Conservation (phyloP, 2,329 filamentous ascomycete genomes). For the Beauveria caledonica region DNA sequence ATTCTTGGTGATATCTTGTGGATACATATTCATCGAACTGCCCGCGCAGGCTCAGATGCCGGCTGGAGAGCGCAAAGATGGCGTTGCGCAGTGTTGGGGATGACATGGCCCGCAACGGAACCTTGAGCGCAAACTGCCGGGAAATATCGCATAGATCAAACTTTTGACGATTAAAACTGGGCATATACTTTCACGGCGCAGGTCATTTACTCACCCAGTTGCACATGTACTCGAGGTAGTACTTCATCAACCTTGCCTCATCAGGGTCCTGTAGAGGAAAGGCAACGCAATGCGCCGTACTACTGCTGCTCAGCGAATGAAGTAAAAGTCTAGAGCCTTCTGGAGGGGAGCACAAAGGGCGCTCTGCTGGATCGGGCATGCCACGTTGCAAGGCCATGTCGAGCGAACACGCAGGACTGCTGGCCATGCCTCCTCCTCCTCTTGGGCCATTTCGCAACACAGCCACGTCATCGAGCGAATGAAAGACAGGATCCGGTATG, state of each 20-base stretch:
- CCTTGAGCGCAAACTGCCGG: background rate
- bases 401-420: background rate
- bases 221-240: background rate
- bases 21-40: slow-evolving; percentile 42
- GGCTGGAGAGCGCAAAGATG: slow-evolving; percentile 46
- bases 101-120: slow-evolving; percentile 31
- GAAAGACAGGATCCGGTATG: background rate
- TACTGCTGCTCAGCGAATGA: background rate
- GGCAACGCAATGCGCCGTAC: background rate
- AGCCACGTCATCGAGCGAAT: background rate
- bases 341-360: background rate
- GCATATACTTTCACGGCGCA: too few species aligned
- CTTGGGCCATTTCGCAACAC: background rate
- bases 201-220: slow-evolving; percentile 6
- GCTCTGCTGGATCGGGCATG: background rate
- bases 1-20: slow-evolving; percentile 41
- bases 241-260: background rate
- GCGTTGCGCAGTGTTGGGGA: slow-evolving; percentile 47
- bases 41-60: slow-evolving; percentile 36
- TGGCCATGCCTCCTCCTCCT: background rate
- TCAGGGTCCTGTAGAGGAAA: background rate
- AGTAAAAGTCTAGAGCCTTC: background rate
- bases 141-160: background rate
- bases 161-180: background rate
- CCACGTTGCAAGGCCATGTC: background rate